Evolutionary conservation across 2,329 filamentous ascomycete species (phyloP).

Genomic region (Hymenoscyphus scutula): DNA sequence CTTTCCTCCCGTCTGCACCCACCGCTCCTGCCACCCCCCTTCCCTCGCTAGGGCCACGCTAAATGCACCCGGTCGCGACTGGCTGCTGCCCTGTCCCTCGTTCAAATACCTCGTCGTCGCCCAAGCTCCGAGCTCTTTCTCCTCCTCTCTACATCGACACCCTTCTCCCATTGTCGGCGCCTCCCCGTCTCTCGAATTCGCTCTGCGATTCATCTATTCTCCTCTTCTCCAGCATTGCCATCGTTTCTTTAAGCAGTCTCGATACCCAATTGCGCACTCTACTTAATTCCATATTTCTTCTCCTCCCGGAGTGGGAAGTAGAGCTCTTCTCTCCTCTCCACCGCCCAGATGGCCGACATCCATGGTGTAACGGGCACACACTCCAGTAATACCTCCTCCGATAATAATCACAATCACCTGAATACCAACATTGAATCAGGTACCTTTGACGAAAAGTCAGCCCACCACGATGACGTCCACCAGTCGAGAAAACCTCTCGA

Average conservation of each 20-base stretch:
- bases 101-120: slow-evolving; percentile 7
- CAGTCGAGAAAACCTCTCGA: slow-evolving; percentile 27
- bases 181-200: slow-evolving; percentile 11
- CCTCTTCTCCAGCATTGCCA: slow-evolving; percentile 5
- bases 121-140: not conserved
- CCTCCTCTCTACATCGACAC: slow-evolving; percentile 12
- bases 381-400: slow-evolving; percentile 20
- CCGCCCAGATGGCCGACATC: slow-evolving; percentile 26
- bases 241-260: slow-evolving; percentile 16
- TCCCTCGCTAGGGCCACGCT: not conserved
- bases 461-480: slow-evolving; percentile 37
- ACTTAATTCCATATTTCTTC: slow-evolving; percentile 12
- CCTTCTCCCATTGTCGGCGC: slow-evolving; percentile 12
- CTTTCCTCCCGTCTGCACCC: not conserved
- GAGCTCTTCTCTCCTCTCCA: slow-evolving; percentile 22
- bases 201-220: slow-evolving; percentile 13
- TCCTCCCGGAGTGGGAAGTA: slow-evolving; percentile 19
- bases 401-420: slow-evolving; percentile 40
- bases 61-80: not conserved
- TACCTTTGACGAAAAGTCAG: slow-evolving; percentile 62
- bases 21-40: not conserved
- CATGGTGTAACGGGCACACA: slow-evolving; percentile 23
- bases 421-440: slow-evolving; percentile 64
- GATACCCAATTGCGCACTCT: slow-evolving; percentile 2
- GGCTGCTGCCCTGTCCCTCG: not conserved